Evolutionary conservation across 345 rosid species (phyloP), one percentile per base, ranked within the genome.

Genomic region (Pistacia vera): DNA sequence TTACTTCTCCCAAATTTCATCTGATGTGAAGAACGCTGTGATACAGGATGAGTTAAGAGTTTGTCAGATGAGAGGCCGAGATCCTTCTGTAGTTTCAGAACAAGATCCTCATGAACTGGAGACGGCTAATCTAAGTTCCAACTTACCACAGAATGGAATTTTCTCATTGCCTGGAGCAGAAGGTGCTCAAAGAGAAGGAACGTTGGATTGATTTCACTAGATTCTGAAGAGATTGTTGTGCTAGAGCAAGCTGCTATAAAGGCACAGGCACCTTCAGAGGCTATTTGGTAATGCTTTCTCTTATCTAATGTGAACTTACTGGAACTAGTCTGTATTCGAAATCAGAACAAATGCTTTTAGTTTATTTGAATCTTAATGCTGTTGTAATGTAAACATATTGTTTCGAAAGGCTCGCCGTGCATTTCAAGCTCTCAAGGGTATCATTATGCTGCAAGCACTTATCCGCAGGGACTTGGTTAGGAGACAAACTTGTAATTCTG

Each of bases 391-490:
- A 71, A 38, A n/a, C 70, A 33, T 54, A 33, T 35, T 58, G 49
- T 38, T 20, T 59, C 28, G 18, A 59, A 60, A 78, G 81, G 81
- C 77, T 13, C 76, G 81, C 13, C 76, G 73, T 13, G 81, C 81
- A 38, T 68, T 78, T 28, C 56, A 77, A 18, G 77, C 75, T n/a
- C 70, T 86, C 8, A 86, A 80, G 76, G 87, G 89, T 61, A 79
- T 82, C 8, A 85, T 86, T 28, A 80, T 83, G 81, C 75, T 86
- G 75, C 87, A 86, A 67, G 81, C 89, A 14, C 54, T 84, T 78
- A 75, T 86, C 62, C 82, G 89, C 28, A 87, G 89, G 56, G 87
- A 86, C 75, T 70, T 82, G 65, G 84, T 86, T 30, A 82, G 86
- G 76, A 84, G 82, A 62, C 86, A 80, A 66, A 84, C 86, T 66